phyloP scores from a whole-genome alignment of 208 protist species.

The Phytomonas serpens region DNA sequence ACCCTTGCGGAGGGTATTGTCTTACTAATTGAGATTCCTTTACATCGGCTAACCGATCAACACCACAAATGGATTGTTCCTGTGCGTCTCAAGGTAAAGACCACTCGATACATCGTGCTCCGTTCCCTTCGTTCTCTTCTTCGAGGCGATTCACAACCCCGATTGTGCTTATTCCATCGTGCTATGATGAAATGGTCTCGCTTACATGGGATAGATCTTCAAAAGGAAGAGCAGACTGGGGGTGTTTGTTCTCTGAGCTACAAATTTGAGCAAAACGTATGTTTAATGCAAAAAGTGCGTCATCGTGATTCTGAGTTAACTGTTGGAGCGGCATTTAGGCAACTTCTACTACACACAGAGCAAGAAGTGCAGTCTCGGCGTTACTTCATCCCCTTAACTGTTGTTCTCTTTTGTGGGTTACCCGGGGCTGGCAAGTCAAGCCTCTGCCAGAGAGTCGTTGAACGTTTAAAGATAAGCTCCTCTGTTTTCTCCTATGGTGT shows the following conservation, averaged over 20 bases:
- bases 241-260: conserved; percentile 23
- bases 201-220: conserved; percentile 9
- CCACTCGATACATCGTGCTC: conserved; percentile 62
- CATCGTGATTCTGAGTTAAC: conserved; percentile 28
- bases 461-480: conserved; percentile 1
- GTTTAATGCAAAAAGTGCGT: conserved; percentile 17
- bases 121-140: conserved; percentile 65
- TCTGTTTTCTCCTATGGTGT: conserved; percentile 36
- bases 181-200: conserved; percentile 40
- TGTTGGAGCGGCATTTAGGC: conserved; percentile 30
- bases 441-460: conserved; percentile 19
- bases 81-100: conserved; percentile 81
- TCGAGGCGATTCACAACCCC: conserved; percentile 36
- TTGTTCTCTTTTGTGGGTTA: conserved; percentile 61
- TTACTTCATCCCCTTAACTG: conserved; percentile 20
- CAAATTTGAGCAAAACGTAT: conserved; percentile 30
- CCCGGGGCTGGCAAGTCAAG: conserved; percentile 64
- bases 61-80: conserved; percentile 27
- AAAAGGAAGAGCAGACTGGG: conserved; percentile 17
- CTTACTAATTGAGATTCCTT: conserved; percentile 38
- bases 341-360: conserved; percentile 27
- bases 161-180: conserved; percentile 42
- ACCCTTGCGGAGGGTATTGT: conserved; percentile 77
- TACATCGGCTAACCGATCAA: background rate
- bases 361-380: background rate